Percentiles rank a stretch among this genome's conserved stretches.
These are phyloP conservation scores for Nasturtium officinale DNA, from an alignment of 345 rosid genomes.

Conservation along the genomic window DNA sequence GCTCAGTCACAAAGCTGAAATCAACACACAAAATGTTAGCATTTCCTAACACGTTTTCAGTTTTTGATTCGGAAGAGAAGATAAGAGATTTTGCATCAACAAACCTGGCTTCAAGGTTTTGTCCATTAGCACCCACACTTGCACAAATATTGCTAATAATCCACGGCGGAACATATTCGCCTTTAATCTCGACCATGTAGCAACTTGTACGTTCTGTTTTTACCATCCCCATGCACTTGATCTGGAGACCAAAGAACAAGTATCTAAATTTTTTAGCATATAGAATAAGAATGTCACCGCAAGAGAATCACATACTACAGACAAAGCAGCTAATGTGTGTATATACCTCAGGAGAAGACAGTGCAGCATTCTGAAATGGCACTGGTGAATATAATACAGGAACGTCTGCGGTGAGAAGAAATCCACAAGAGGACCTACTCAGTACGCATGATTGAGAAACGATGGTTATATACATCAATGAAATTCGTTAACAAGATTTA, in stretches of 20 bases:
- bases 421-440: conserved; percentile 77
- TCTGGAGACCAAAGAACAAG: conserved; percentile 51
- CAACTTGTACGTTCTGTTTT: conserved; percentile 46
- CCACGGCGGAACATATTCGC: conserved; percentile 82
- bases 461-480: conserved; percentile 1
- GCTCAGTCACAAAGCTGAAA: conserved; percentile 74
- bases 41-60: conserved; percentile 2
- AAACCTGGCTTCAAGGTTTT: conserved; percentile 78
- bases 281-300: neutral
- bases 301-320: conserved; percentile 11
- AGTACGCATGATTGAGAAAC: conserved; percentile 40
- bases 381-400: conserved; percentile 79
- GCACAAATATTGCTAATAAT: conserved; percentile 69
- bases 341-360: conserved; percentile 80
- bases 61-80: conserved; percentile 2
- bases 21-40: conserved; percentile 21
- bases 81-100: conserved; percentile 16
- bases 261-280: neutral
- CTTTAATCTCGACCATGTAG: conserved; percentile 70
- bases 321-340: conserved; percentile 4
- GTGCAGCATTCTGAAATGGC: conserved; percentile 77
- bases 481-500: neutral
- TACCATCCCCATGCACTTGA: conserved; percentile 71
- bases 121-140: conserved; percentile 56
- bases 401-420: conserved; percentile 68